Evolutionary conservation across 768 basidiomycete genomes (phyloP), one percentile per base, ranked within the genome.

Genomic region (Russula compacta): DNA sequence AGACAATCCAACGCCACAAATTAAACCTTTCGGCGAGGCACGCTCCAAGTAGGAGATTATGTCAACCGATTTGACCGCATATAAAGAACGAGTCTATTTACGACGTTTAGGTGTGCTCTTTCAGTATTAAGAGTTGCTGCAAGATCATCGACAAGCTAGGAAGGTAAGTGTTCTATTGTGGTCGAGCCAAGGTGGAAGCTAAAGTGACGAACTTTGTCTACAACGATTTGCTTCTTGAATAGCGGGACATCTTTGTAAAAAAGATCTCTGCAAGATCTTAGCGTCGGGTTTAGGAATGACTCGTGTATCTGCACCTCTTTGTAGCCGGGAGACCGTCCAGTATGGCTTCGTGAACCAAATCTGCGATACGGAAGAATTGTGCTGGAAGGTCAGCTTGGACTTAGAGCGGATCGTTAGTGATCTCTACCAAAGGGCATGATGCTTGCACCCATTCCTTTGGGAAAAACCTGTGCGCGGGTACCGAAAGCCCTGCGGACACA

Each of bases 11-110:
- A 79, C 76, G 2, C 93, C 91, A 56, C 83, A 85, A 44, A 97
- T 75, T 19, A 98, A 81, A 0, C 95, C 95, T 73, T 98, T 98
- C 0, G 90, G 82, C 0, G 92, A 83, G 1, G 95, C 94, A 42
- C 91, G 82, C 93, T 97, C 65, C 19, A 59, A 19, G 33, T 40
- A 11, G 10, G 44, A 24, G 38, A 44, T 44, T 6, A 57, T 42
- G 32, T 61, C 14, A 56, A 17, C 50, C 11, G 35, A 24, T 42
- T 66, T 46, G 19, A 56, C 56, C 19, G 64, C 52, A 49, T 51
- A 24, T 29, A 49, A 33, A 32, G 54, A 21, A 60, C n/a, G 19
- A 33, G 38, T 11, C 14, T 60, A 69, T 79, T 66, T 64, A 92
- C 94, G 38, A 98, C 83, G 68, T 89, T 86, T 56, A 98, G 76